phyloP scores from a whole-genome alignment of 2,329 filamentous ascomycete species.

The Spiromastix sp. region DNA sequence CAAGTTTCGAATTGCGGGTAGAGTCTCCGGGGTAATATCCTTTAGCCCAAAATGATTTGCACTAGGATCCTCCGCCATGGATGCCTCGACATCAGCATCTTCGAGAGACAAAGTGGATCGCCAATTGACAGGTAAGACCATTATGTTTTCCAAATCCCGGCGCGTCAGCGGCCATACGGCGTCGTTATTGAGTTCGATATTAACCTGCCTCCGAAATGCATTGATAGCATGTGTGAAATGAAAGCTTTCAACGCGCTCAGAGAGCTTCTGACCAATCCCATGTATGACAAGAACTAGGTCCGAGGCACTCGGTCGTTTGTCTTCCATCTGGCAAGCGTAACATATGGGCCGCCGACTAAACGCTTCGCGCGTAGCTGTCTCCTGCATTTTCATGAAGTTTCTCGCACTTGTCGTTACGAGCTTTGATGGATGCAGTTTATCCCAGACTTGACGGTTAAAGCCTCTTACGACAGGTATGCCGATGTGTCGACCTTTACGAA shows the following conservation, averaged over 20 bases:
- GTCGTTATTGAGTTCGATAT: constrained; percentile 67
- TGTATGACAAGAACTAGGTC: constrained; percentile 88
- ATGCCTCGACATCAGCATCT: constrained; percentile 55
- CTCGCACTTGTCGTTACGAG: constrained; percentile 31
- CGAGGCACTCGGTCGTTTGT: constrained; percentile 59
- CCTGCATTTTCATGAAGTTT: constrained; percentile 31
- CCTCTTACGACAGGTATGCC: constrained; percentile 83
- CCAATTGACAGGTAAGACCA: constrained; percentile 95
- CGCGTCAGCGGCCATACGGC: constrained; percentile 66
- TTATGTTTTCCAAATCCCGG: constrained; percentile 72
- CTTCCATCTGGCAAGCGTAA: constrained; percentile 52
- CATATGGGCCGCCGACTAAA: constrained; percentile 24
- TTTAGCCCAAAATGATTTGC: constrained; percentile 60
- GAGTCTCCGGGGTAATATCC: constrained; percentile 83
- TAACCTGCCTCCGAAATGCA: constrained; percentile 73
- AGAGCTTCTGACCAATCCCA: constrained; percentile 93
- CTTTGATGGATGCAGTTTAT: constrained; percentile 53
- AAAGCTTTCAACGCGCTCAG: constrained; percentile 87
- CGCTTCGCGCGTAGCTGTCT: constrained; percentile 19
- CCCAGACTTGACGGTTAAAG: constrained; percentile 71
- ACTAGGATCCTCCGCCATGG: constrained; percentile 41
- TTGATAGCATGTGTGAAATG: constrained; percentile 97
- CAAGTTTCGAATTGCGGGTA: constrained; percentile 84
- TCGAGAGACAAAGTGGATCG: constrained; percentile 79
- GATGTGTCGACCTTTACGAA: constrained; percentile 70